Evolutionary conservation across 306 rosid species (phyloP).

Genomic region (Rosa persica): DNA sequence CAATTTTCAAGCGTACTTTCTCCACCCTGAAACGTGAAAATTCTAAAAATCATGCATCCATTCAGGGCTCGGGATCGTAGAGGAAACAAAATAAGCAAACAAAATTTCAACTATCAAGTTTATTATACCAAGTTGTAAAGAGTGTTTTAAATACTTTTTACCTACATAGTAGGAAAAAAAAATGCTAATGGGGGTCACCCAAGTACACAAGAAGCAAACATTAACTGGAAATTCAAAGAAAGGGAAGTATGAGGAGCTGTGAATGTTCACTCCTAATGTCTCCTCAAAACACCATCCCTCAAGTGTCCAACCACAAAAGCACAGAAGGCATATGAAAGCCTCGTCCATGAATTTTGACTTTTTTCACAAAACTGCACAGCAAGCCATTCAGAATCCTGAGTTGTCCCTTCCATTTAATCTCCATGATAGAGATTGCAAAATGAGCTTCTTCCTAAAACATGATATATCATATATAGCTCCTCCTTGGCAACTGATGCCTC

Average conservation of each 20-base stretch:
- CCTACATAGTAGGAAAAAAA: not conserved
- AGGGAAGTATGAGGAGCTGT: not conserved
- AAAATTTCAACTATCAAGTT: not conserved
- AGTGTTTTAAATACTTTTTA: not conserved
- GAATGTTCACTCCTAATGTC: not conserved
- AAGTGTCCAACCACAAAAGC: constrained; percentile 6
- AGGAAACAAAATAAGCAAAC: not conserved
- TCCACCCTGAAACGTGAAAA: constrained; percentile 72
- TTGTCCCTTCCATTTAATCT: not conserved
- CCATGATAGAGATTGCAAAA: not conserved
- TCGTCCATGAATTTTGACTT: not conserved
- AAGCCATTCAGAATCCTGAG: not conserved
- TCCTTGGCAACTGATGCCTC: not conserved
- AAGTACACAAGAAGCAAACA: not conserved
- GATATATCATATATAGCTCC: not conserved
- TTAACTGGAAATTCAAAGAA: not conserved
- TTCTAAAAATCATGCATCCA: constrained; percentile 33
- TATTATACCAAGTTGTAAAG: not conserved
- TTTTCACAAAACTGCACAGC: not conserved
- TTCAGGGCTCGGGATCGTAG: not conserved
- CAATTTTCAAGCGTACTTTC: constrained; percentile 87
- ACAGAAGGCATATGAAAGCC: not conserved
- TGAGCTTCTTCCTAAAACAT: not conserved
- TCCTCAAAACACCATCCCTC: not conserved
- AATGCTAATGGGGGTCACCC: not conserved